Evolutionary conservation across 345 rosid genomes (phyloP), one percentile per base, ranked within the genome.

Genomic region (Leavenworthia alabamica): DNA sequence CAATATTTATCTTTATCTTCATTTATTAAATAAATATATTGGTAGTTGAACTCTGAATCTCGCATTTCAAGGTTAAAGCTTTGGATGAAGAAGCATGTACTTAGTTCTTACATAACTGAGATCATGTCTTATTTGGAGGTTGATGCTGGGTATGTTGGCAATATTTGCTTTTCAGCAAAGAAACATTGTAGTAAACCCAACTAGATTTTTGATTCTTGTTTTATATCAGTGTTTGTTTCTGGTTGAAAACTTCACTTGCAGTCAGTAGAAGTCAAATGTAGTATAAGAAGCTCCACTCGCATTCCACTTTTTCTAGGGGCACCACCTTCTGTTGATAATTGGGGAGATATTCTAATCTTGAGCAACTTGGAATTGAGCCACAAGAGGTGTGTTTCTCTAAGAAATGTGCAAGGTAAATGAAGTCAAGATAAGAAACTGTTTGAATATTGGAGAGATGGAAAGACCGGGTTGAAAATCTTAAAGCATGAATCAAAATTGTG

Each of bases 401-500:
- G 98, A 69, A 84, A 77, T 27, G 78, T 83, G 52, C 79, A 75
- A 78, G 62, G 26, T 1, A 61, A 63, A 47, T 91, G 95, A 96
- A 80, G 78, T 66, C 88, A 84, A 72, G 90, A 91, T 32, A 63
- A 44, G 70, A 77, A 54, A 46, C 67, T 81, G 58, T 91, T 88
- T 65, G 88, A 84, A 36, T 74, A 78, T 66, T 91, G 96, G 98
- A 83, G 79, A 77, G 83, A 82, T 72, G 95, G 95, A 55, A 20
- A 77, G 70, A 83, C 98, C 27, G 98, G 98, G 96, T 86, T 71
- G n/a, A n/a, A n/a, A n/a, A n/a, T n/a, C n/a, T n/a, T n/a, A n/a
- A 23, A 54, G 26, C 4, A 35, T 17, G 13, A 35, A 1, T 26
- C 13, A 27, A 42, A 42, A 5, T 33, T 16, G 15, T 31, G 53